Conservation (phyloP, 2,329 filamentous ascomycete species). For the Parafenestella ontariensis region DNA sequence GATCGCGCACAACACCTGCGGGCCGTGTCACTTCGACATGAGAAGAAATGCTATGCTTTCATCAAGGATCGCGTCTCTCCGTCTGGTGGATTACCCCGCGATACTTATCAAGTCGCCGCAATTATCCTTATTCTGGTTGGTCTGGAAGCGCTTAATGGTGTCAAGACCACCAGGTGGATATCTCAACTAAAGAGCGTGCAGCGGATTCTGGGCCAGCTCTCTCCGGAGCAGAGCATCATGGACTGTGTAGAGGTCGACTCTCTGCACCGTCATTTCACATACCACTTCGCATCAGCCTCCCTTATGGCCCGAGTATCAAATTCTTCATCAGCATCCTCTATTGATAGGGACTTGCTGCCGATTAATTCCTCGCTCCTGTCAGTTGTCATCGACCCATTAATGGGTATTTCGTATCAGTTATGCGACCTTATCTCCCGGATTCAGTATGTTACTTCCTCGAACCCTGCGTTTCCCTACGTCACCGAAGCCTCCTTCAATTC, state of each 20-base stretch:
- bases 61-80: slow-evolving; percentile 39
- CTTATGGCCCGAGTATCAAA: slow-evolving; percentile 42
- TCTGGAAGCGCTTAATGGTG: slow-evolving; percentile 45
- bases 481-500: slow-evolving; percentile 43
- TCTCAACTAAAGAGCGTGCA: slow-evolving; percentile 45
- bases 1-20: slow-evolving; percentile 40
- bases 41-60: slow-evolving; percentile 42
- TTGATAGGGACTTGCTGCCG: slow-evolving; percentile 28
- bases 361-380: slow-evolving; percentile 26
- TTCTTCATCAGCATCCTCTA: slow-evolving; percentile 13
- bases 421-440: slow-evolving; percentile 45
- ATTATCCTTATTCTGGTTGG: slow-evolving; percentile 45
- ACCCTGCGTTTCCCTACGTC: slow-evolving; percentile 42
- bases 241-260: slow-evolving; percentile 44
- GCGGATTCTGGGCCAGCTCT: slow-evolving; percentile 35
- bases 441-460: slow-evolving; percentile 41
- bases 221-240: slow-evolving; percentile 29
- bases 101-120: slow-evolving; percentile 44
- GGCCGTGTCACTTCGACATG: slow-evolving; percentile 39
- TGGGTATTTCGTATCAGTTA: slow-evolving; percentile 46
- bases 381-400: slow-evolving; percentile 44
- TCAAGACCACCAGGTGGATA: slow-evolving; percentile 44
- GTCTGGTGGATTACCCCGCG: slow-evolving; percentile 30
- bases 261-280: slow-evolving; percentile 46
- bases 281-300: slow-evolving; percentile 46